Evolutionary conservation across 768 basidiomycete genomes (phyloP), one percentile per base, ranked within the genome.

Genomic region (Multifurca ochricompacta): DNA sequence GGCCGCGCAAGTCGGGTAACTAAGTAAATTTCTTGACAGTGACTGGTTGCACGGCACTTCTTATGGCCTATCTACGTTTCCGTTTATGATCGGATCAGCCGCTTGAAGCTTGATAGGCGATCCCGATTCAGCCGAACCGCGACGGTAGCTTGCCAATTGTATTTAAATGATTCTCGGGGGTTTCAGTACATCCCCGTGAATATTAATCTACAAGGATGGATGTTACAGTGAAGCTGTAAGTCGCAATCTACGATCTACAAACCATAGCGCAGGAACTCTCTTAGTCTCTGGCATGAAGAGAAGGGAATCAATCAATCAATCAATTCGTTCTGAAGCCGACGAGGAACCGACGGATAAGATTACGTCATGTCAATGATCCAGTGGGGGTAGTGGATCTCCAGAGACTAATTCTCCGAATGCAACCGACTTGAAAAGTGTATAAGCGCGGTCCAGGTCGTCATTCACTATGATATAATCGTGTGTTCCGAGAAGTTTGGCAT

Each of bases 391-490:
- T 34, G 57, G 58, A 69, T 94, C 91, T 13, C 81, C 77, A 25
- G 66, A 65, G 23, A 79, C 70, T 39, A 69, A 64, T 51, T 87
- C 80, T 21, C 89, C 93, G 35, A 87, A 73, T 0, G 91, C 89
- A 18, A 93, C 77, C 54, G 73, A 71, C 67, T 81, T 83, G 66
- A 98, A 82, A n/a, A 85, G 67, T 0, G 70, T 69, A 67, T 94
- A 95, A 7, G 94, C 91, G 14, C 80, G 70, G 41, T 94, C 88
- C 13, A 95, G 67, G 65, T 94, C 81, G 62, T 93, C 93, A 69
- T 97, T 98, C 55, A 97, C 81, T 56, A 97, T 82, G 53, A 96
- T 79, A 32, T 87, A 64, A 67, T 97, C 87, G 62, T 91, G 91
- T 1, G 77, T 76, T 32, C 77, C 78, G 2, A 80, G 77, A 63